These are phyloP conservation scores for Argentina anserina DNA, from an alignment of 306 rosid genomes.

Conservation along the genomic window DNA sequence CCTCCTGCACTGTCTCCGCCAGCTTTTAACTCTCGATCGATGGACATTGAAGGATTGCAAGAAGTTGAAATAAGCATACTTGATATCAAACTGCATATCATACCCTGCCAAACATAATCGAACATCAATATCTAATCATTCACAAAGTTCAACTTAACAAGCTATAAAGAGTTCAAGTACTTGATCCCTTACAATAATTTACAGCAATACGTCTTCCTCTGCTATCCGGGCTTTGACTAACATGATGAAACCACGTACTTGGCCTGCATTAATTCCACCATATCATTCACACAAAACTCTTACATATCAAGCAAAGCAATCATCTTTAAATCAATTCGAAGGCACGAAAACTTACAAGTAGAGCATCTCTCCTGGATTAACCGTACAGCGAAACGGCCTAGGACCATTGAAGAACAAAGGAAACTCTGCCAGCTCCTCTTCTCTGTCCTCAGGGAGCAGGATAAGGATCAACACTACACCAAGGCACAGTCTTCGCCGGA, in stretches of 20 bases:
- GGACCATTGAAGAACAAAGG: slow-evolving; percentile 66
- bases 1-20: slow-evolving; percentile 21
- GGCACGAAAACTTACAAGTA: slow-evolving; percentile 48
- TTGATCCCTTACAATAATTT: slow-evolving; percentile 60
- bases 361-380: slow-evolving; percentile 81
- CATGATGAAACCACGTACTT: slow-evolving; percentile 92
- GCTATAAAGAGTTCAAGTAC: neutral
- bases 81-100: slow-evolving; percentile 82
- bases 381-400: slow-evolving; percentile 55
- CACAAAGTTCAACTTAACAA: neutral
- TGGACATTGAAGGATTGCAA: slow-evolving; percentile 52
- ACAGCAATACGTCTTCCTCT: slow-evolving; percentile 62
- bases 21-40: slow-evolving; percentile 1
- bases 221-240: slow-evolving; percentile 58
- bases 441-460: slow-evolving; percentile 44
- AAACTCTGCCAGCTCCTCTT: slow-evolving; percentile 39
- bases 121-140: slow-evolving; percentile 21
- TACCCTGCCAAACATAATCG: slow-evolving; percentile 64
- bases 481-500: slow-evolving; percentile 62
- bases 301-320: neutral
- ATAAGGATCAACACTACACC: slow-evolving; percentile 80
- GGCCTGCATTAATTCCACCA: slow-evolving; percentile 42
- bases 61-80: slow-evolving; percentile 78
- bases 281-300: neutral
- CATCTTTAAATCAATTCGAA: neutral